Evolutionary conservation across 139 green algal genomes (phyloP).

Genomic region (Chlorella sp.): DNA sequence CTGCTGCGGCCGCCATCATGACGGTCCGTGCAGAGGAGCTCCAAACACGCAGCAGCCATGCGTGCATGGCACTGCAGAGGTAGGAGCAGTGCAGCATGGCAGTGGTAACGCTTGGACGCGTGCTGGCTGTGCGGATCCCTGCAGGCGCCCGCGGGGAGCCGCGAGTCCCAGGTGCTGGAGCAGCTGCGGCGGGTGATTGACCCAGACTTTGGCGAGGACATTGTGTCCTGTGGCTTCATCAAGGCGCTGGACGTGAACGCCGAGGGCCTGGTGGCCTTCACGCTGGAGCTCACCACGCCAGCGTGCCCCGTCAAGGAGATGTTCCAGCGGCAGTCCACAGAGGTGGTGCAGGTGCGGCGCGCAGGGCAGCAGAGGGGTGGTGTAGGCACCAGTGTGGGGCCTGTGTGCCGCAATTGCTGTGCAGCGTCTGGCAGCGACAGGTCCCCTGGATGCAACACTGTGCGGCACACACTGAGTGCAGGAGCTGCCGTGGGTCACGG

Average conservation of each 20-base stretch:
- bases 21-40: no score
- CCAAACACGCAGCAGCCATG: no score
- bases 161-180: slow-evolving; percentile 69
- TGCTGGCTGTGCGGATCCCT: no score
- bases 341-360: slow-evolving; percentile 50
- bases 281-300: slow-evolving; percentile 93
- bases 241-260: slow-evolving; percentile 71
- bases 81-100: no score
- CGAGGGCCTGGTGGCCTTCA: slow-evolving; percentile 62
- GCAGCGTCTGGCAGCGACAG: neutral
- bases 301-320: slow-evolving; percentile 97
- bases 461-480: slow-evolving; percentile 9
- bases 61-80: no score
- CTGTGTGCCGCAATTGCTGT: neutral
- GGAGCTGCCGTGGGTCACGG: slow-evolving; percentile 47
- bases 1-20: no score
- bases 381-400: neutral
- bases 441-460: neutral
- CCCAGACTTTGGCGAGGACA: slow-evolving; percentile 94
- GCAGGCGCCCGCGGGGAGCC: slow-evolving; percentile 1
- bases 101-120: no score
- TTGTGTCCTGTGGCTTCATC: slow-evolving; percentile 96
- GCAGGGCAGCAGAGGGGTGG: neutral
- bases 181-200: slow-evolving; percentile 87
- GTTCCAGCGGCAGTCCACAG: slow-evolving; percentile 67